Conservation (phyloP, 352 stramenopile species). For the Blastocystis sp. region DNA sequence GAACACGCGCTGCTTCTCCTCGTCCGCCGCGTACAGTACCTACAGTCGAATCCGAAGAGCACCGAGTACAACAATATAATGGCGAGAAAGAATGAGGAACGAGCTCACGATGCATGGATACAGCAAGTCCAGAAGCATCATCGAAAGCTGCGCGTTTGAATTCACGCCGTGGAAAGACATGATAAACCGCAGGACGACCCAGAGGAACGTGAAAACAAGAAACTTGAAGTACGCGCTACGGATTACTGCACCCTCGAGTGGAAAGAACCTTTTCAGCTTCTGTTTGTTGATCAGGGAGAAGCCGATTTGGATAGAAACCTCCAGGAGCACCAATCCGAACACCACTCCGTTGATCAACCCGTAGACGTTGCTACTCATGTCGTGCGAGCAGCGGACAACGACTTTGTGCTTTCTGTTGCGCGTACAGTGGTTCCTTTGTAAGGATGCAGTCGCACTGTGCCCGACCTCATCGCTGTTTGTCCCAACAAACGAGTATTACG, state of each 20-base stretch:
- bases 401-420: neutral
- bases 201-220: conserved; percentile 10
- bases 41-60: neutral
- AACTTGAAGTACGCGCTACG: conserved; percentile 39
- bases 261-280: neutral
- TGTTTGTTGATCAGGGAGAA: conserved; percentile 39
- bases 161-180: conserved; percentile 2
- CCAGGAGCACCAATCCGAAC: conserved; percentile 62
- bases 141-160: neutral
- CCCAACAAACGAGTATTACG: neutral
- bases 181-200: conserved; percentile 13
- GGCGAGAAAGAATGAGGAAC: conserved; percentile 26
- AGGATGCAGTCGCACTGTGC: neutral
- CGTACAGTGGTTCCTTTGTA: neutral
- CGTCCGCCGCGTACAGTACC: neutral
- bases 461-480: neutral
- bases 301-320: conserved; percentile 19
- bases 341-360: conserved; percentile 7
- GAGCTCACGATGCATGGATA: conserved; percentile 56
- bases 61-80: conserved; percentile 32
- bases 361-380: conserved; percentile 20
- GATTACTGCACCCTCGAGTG: neutral
- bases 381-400: neutral
- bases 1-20: neutral
- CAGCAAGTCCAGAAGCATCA: conserved; percentile 9